Conservation (phyloP, 2,329 filamentous ascomycete species). For the Fusarium ambrosium region DNA sequence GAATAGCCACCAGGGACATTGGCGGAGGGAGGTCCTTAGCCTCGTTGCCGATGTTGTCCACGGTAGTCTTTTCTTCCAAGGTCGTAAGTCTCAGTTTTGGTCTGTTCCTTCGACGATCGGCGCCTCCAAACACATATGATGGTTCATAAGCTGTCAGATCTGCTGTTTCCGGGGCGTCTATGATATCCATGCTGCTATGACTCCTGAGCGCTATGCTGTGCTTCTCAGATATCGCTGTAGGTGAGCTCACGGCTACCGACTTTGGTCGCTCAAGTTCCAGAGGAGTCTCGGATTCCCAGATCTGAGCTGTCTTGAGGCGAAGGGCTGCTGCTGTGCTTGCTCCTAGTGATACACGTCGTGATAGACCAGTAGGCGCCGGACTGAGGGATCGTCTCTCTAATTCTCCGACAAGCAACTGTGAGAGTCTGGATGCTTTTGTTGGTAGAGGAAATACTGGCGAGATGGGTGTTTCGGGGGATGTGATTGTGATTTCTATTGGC, state of each 20-base stretch:
- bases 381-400: constrained; percentile 30
- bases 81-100: constrained; percentile 22
- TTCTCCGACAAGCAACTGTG: constrained; percentile 37
- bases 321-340: constrained; percentile 35
- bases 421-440: constrained; percentile 27
- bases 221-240: constrained; percentile 29
- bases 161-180: constrained; percentile 14
- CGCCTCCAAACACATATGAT: constrained; percentile 39
- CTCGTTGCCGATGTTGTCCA: not conserved
- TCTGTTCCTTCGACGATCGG: constrained; percentile 50
- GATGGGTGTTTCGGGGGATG: constrained; percentile 21
- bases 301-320: constrained; percentile 37
- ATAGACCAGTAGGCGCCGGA: constrained; percentile 18
- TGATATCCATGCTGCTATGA: constrained; percentile 16
- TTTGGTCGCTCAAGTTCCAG: constrained; percentile 7
- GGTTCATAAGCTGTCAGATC: constrained; percentile 23
- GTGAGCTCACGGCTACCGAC: constrained; percentile 2
- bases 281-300: constrained; percentile 34
- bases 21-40: constrained; percentile 10
- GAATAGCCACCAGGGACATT: constrained; percentile 43
- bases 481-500: constrained; percentile 28
- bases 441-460: constrained; percentile 22
- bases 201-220: constrained; percentile 16
- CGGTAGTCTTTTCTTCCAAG: not conserved
- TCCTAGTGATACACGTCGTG: constrained; percentile 41